Conservation (phyloP, 345 rosid genomes). For the Gossypium turneri region DNA sequence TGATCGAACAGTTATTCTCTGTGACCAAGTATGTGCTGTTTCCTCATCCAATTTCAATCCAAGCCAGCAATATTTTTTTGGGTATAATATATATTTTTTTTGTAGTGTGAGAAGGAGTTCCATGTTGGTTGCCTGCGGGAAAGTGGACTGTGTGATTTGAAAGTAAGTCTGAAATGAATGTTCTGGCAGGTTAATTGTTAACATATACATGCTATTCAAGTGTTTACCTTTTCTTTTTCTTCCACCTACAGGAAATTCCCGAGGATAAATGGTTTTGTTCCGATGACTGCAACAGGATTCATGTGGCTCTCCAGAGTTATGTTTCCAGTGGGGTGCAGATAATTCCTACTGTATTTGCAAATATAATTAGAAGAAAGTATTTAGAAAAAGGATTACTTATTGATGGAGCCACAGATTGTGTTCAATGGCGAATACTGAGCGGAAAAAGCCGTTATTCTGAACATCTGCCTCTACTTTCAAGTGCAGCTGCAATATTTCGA, state of each 20-base stretch:
- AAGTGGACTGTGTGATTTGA: conserved; percentile 68
- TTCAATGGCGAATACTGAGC: conserved; percentile 76
- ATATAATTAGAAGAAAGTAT: conserved; percentile 60
- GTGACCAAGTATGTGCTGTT: conserved; percentile 76
- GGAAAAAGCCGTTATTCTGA: conserved; percentile 73
- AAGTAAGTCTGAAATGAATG: conserved; percentile 45
- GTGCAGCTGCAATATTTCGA: conserved; percentile 83
- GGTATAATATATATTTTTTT: conserved; percentile 15
- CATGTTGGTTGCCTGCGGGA: conserved; percentile 91
- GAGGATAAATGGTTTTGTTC: conserved; percentile 88
- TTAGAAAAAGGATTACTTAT: conserved; percentile 61
- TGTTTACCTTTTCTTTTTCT: conserved; percentile 14
- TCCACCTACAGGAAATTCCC: conserved; percentile 67
- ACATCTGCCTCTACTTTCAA: conserved; percentile 72
- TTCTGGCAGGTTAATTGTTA: conserved; percentile 5
- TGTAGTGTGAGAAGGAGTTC: conserved; percentile 95
- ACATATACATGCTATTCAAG: conserved; percentile 16
- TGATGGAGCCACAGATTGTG: conserved; percentile 38
- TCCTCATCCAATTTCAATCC: conserved; percentile 7
- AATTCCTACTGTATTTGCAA: conserved; percentile 45
- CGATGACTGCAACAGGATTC: conserved; percentile 68
- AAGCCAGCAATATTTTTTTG: background rate
- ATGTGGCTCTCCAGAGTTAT: conserved; percentile 50
- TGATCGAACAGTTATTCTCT: conserved; percentile 82
- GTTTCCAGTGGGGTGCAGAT: conserved; percentile 59